Conservation (phyloP, 2,329 filamentous ascomycete genomes). For the Fusarium floridanum region DNA sequence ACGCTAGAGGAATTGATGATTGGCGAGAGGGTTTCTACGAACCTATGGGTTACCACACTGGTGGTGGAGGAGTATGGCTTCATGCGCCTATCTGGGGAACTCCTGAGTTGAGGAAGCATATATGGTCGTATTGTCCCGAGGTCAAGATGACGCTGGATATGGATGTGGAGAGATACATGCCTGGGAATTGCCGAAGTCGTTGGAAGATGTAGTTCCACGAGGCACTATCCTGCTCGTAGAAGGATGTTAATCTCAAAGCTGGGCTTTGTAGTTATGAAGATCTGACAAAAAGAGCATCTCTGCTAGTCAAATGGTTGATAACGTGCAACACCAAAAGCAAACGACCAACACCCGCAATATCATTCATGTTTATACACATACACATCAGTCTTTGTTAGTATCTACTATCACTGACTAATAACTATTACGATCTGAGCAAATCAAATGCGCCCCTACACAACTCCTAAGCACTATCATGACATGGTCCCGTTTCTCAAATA, state of each 20-base stretch:
- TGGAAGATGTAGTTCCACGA: conserved; percentile 13
- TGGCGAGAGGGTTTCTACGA: conserved; percentile 67
- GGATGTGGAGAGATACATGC: conserved; percentile 65
- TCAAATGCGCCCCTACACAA: conserved; percentile 10
- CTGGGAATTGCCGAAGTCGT: conserved; percentile 57
- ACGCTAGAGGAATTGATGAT: conserved; percentile 61
- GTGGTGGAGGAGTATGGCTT: conserved; percentile 60
- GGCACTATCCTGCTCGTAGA: too few relatives aligned
- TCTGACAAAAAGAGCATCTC: background rate
- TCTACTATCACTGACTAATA: background rate
- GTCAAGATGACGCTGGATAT: conserved; percentile 69
- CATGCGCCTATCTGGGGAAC: conserved; percentile 63
- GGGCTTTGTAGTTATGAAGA: background rate
- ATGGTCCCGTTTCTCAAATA: conserved; percentile 21
- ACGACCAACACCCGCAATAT: background rate
- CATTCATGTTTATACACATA: background rate
- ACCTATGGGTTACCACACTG: conserved; percentile 71
- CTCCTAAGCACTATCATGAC: conserved; percentile 16
- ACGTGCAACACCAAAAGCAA: background rate
- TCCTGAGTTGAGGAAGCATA: conserved; percentile 60
- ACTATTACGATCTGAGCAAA: conserved; percentile 5
- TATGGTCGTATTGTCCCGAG: conserved; percentile 70
- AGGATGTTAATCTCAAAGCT: background rate
- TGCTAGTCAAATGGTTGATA: background rate
- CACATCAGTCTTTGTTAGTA: background rate